phyloP scores from a whole-genome alignment of 371 early-diverging fungal genomes.

The Pancytospora epiphaga region DNA sequence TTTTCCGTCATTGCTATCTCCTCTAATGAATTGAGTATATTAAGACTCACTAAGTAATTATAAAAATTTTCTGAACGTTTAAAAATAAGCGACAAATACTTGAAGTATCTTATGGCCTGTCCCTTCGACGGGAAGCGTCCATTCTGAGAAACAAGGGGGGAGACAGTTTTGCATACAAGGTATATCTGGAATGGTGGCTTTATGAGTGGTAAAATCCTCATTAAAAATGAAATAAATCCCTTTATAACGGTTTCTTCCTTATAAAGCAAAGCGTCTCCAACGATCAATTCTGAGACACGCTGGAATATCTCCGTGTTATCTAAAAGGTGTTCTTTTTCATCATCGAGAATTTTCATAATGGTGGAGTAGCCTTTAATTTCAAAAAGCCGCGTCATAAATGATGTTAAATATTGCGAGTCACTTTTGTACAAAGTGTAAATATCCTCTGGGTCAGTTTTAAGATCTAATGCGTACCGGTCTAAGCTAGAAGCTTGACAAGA shows the following conservation, averaged over 20 bases:
- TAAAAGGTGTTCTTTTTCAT: neutral
- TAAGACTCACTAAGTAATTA: neutral
- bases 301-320: neutral
- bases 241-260: neutral
- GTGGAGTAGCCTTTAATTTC: neutral
- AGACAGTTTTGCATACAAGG: neutral
- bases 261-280: neutral
- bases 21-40: neutral
- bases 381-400: neutral
- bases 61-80: neutral
- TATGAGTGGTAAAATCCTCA: neutral
- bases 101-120: neutral
- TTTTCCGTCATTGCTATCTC: neutral
- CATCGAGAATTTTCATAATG: neutral
- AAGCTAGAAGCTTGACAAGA: neutral
- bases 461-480: neutral
- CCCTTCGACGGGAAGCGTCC: neutral
- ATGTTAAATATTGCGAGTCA: neutral
- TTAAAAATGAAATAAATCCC: neutral
- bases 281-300: neutral
- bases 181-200: neutral
- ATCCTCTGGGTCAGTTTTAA: neutral
- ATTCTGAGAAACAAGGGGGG: neutral
- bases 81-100: neutral
- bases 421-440: neutral